phyloP scores from a whole-genome alignment of 1,139 yeast genomes.

The Candida smagusa region DNA sequence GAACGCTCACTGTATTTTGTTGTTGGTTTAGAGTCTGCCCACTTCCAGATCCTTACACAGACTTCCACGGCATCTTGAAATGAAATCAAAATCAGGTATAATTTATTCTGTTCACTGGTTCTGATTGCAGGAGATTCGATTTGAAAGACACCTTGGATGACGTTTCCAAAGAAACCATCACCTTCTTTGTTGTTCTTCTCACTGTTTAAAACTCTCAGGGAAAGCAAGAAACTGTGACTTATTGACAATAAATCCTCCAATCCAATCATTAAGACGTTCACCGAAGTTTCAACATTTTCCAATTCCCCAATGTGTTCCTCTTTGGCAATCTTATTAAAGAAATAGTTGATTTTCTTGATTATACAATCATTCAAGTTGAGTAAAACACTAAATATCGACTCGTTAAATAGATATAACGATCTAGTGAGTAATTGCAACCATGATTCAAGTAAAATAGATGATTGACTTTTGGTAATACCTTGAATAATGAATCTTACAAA shows the following conservation, averaged over 20 bases:
- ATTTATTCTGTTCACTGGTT: conserved; percentile 51
- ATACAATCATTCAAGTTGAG: conserved; percentile 49
- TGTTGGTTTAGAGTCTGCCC: conserved; percentile 57
- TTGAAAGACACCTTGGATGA: conserved; percentile 83
- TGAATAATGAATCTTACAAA: conserved; percentile 34
- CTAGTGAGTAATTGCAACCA: conserved; percentile 47
- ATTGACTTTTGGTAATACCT: conserved; percentile 34
- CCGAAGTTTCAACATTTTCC: conserved; percentile 41
- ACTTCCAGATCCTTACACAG: conserved; percentile 66
- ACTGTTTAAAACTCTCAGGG: conserved; percentile 21
- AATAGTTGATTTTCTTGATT: conserved; percentile 40
- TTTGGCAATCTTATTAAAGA: conserved; percentile 25
- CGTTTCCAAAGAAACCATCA: conserved; percentile 66
- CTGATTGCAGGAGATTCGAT: conserved; percentile 66
- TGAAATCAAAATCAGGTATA: conserved; percentile 56
- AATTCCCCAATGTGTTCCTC: conserved; percentile 18
- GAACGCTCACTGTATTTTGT: conserved; percentile 34
- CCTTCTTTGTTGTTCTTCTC: conserved; percentile 16
- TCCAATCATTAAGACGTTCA: conserved; percentile 58
- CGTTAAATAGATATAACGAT: conserved; percentile 46
- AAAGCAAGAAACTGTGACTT: conserved; percentile 56
- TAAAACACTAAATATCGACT: conserved; percentile 50
- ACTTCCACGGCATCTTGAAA: conserved; percentile 58
- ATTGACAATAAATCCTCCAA: conserved; percentile 59
- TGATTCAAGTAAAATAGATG: conserved; percentile 41